Evolutionary conservation across 805 yeast species (phyloP).

Genomic region (Teunomyces aglyptinius): DNA sequence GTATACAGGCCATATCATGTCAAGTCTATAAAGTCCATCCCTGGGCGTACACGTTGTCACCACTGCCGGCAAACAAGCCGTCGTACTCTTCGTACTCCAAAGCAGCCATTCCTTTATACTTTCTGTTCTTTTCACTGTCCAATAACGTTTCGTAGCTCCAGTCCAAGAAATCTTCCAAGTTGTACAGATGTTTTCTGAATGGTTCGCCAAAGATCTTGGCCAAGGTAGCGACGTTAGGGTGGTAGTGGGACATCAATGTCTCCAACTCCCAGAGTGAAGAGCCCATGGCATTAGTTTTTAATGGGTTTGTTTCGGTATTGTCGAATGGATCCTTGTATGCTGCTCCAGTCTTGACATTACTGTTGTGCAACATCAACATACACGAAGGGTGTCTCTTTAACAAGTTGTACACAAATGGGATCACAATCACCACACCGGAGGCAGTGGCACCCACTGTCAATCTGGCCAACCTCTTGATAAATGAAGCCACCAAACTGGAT

Average conservation of each 20-base stretch:
- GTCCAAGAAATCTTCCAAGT: conserved; percentile 91
- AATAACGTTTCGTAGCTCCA: conserved; percentile 75
- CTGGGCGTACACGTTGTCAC: conserved; percentile 17
- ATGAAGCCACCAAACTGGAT: conserved; percentile 79
- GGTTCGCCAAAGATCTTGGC: conserved; percentile 90
- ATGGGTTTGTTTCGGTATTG: conserved; percentile 65
- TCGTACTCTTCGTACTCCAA: conserved; percentile 67
- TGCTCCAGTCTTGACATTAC: conserved; percentile 18
- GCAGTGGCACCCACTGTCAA: conserved; percentile 78
- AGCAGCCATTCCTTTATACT: conserved; percentile 69
- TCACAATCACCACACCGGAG: conserved; percentile 77
- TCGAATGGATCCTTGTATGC: conserved; percentile 64
- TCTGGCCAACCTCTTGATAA: conserved; percentile 78
- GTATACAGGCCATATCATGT: not conserved
- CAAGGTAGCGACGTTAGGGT: conserved; percentile 91
- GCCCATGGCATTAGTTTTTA: conserved; percentile 71
- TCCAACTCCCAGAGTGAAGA: conserved; percentile 94
- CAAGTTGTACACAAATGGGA: conserved; percentile 90
- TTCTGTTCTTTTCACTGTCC: conserved; percentile 62
- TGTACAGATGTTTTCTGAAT: conserved; percentile 80
- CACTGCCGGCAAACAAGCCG: conserved; percentile 26
- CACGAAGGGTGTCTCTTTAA: conserved; percentile 91
- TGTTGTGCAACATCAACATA: conserved; percentile 78
- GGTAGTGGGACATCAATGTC: conserved; percentile 78
- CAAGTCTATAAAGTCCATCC: conserved; percentile 27